phyloP scores from a whole-genome alignment of 352 stramenopile genomes.

The Phytopythium montanum region DNA sequence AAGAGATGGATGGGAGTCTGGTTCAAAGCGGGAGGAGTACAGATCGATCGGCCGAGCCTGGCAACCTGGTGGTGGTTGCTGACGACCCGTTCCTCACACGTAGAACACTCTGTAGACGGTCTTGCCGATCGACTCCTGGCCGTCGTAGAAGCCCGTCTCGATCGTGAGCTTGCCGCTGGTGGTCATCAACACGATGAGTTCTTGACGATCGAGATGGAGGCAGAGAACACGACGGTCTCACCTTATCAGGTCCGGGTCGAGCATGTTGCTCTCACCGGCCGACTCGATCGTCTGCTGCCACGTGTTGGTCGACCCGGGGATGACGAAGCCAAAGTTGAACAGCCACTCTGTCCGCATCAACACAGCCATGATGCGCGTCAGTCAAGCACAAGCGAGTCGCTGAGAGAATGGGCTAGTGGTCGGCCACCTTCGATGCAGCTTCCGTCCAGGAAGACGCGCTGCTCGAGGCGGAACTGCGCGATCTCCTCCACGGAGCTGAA shows the following conservation, averaged over 20 bases:
- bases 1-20: not conserved
- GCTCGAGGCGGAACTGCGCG: conserved; percentile 89
- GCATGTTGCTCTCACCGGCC: conserved; percentile 85
- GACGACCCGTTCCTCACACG: conserved; percentile 37
- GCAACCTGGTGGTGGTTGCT: not conserved
- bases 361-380: not conserved
- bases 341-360: conserved; percentile 83
- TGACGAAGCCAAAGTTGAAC: conserved; percentile 95
- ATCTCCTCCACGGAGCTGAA: conserved; percentile 91
- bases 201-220: not conserved
- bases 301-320: conserved; percentile 92
- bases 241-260: conserved; percentile 82
- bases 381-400: not conserved
- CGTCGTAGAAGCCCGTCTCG: conserved; percentile 96
- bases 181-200: not conserved
- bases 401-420: too few relatives aligned
- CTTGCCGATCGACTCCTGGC: conserved; percentile 82
- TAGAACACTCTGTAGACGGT: conserved; percentile 94
- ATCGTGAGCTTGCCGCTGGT: conserved; percentile 90
- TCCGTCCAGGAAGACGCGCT: conserved; percentile 88
- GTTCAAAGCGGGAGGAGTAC: not conserved
- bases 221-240: conserved; percentile 11
- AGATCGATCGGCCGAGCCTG: not conserved
- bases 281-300: conserved; percentile 96
- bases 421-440: conserved; percentile 85